These are phyloP conservation scores for Citrus inodora DNA, from an alignment of 345 rosid species.

Conservation along the genomic window DNA sequence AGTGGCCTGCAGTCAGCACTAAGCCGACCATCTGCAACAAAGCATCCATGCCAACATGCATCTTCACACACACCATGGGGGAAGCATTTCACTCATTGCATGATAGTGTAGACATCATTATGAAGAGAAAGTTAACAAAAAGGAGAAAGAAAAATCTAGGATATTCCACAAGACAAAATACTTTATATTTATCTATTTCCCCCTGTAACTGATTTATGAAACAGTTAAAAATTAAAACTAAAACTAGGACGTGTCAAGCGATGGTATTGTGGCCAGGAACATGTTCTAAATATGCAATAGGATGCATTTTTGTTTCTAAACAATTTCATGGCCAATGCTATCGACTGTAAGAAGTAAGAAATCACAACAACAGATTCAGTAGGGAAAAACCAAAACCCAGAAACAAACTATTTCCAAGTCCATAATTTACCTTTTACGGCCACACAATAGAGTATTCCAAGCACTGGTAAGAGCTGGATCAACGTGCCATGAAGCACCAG, in stretches of 20 bases:
- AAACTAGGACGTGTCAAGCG: background rate
- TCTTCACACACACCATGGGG: too few species aligned
- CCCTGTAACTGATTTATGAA: too few species aligned
- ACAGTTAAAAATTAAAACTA: background rate
- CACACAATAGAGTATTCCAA: constrained; percentile 93
- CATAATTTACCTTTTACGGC: constrained; percentile 76
- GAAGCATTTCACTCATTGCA: too few species aligned
- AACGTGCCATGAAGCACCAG: constrained; percentile 99
- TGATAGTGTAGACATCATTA: too few species aligned
- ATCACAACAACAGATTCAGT: background rate
- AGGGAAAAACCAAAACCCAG: constrained; percentile 3
- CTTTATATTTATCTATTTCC: too few species aligned
- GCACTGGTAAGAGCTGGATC: constrained; percentile 99
- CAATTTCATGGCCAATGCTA: background rate
- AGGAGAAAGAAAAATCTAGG: too few species aligned
- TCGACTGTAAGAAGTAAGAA: background rate
- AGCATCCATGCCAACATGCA: too few species aligned
- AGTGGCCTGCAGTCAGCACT: too few species aligned
- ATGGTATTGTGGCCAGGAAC: background rate
- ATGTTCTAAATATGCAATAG: background rate
- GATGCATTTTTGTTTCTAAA: background rate
- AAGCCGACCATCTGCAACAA: too few species aligned
- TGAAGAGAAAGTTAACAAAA: too few species aligned
- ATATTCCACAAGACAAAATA: too few species aligned
- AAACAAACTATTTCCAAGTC: background rate